Conservation (phyloP, 2,329 filamentous ascomycete species). For the Scedosporium boydii region DNA sequence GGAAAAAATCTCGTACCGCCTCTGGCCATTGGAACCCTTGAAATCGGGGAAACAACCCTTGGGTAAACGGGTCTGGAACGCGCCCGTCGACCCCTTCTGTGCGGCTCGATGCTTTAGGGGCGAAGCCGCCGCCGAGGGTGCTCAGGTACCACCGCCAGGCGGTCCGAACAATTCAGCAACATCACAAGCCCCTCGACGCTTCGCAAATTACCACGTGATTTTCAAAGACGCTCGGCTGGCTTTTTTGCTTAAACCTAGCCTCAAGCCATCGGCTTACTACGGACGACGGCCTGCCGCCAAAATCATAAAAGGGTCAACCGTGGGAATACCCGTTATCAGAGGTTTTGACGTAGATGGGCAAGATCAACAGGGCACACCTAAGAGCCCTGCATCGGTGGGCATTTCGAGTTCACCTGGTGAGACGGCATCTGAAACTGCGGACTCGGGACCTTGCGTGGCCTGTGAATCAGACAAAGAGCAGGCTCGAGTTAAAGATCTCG, state of each 20-base stretch:
- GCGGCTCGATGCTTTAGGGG: constrained; percentile 50
- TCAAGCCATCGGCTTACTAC: constrained; percentile 79
- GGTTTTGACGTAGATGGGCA: constrained; percentile 67
- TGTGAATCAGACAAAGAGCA: constrained; percentile 54
- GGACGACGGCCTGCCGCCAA: constrained; percentile 72
- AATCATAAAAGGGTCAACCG: constrained; percentile 71
- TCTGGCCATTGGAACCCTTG: constrained; percentile 57
- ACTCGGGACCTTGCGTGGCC: constrained; percentile 35
- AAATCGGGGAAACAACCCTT: constrained; percentile 10
- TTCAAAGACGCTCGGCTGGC: constrained; percentile 72
- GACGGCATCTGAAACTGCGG: background rate
- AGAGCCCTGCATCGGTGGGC: background rate
- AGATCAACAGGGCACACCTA: background rate
- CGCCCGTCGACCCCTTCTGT: constrained; percentile 40
- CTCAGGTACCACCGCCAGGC: constrained; percentile 11
- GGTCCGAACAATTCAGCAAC: constrained; percentile 12
- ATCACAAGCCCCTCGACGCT: constrained; percentile 43
- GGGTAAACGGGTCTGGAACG: background rate
- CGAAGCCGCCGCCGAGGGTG: constrained; percentile 48
- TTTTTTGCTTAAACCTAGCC: constrained; percentile 75
- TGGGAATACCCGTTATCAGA: constrained; percentile 80
- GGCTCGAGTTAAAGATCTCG: constrained; percentile 72
- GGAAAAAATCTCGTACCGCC: constrained; percentile 74
- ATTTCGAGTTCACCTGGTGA: background rate
- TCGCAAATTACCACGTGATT: constrained; percentile 71